Evolutionary conservation across 768 basidiomycete genomes (phyloP).

Genomic region (Mycena kentingensis): DNA sequence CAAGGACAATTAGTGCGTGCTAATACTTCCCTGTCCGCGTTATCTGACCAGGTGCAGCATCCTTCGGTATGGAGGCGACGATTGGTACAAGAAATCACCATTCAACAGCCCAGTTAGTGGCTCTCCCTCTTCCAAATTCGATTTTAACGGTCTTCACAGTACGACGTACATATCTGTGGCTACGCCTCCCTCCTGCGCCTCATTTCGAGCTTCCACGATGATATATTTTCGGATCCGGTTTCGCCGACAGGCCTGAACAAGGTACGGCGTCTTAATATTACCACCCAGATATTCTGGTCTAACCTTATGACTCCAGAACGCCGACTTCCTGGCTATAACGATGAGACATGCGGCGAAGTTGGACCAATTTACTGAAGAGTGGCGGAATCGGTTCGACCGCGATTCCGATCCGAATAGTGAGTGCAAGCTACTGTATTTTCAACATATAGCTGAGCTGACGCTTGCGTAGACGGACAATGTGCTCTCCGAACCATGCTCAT

Average conservation of each 20-base stretch:
- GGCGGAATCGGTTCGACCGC: slow-evolving; percentile 58
- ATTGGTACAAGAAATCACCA: slow-evolving; percentile 75
- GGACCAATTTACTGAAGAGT: slow-evolving; percentile 64
- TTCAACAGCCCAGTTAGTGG: slow-evolving; percentile 58
- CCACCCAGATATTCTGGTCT: too few species aligned
- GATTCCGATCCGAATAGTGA: slow-evolving; percentile 62
- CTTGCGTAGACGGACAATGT: slow-evolving; percentile 53
- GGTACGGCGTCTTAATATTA: too few species aligned
- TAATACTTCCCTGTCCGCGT: too few species aligned
- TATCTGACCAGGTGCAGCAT: too few species aligned
- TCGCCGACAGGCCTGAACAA: slow-evolving; percentile 72
- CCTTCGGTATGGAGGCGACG: slow-evolving; percentile 61
- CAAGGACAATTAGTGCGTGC: slow-evolving; percentile 84
- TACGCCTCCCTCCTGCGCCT: slow-evolving; percentile 72
- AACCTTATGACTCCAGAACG: too few species aligned
- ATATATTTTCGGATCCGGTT: slow-evolving; percentile 71
- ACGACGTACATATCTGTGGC: slow-evolving; percentile 74
- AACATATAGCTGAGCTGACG: slow-evolving; percentile 3
- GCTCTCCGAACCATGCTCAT: slow-evolving; percentile 65
- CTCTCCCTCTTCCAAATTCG: slow-evolving; percentile 5
- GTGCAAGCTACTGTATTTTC: slow-evolving; percentile 12
- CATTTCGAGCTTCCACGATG: slow-evolving; percentile 73
- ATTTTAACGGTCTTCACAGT: slow-evolving; percentile 39
- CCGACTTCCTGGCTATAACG: slow-evolving; percentile 70
- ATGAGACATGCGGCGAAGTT: slow-evolving; percentile 59